phyloP scores from a whole-genome alignment of 2,329 filamentous ascomycete genomes.

The Penicillium palitans region DNA sequence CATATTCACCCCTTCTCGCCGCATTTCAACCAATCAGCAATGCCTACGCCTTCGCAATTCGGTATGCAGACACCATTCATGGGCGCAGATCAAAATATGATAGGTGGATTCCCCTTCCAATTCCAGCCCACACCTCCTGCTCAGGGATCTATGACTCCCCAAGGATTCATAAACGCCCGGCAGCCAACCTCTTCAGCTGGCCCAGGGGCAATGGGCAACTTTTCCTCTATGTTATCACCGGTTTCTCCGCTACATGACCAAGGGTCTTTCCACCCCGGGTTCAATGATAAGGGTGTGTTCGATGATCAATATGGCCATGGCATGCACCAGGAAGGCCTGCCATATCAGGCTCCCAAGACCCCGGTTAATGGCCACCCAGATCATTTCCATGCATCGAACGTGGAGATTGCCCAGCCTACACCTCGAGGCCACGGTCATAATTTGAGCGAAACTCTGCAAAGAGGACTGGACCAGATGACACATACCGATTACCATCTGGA shows the following conservation, averaged over 20 bases:
- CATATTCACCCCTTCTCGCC: conserved; percentile 64
- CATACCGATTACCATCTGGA: conserved; percentile 84
- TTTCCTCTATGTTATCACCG: conserved; percentile 59
- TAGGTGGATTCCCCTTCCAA: conserved; percentile 67
- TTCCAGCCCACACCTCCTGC: conserved; percentile 62
- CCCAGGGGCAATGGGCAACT: conserved; percentile 44
- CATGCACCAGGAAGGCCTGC: conserved; percentile 23
- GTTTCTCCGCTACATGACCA: conserved; percentile 62
- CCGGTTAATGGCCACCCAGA: conserved; percentile 36
- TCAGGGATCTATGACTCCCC: conserved; percentile 42
- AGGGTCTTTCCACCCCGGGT: conserved; percentile 38
- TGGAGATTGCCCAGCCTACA: conserved; percentile 61
- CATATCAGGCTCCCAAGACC: conserved; percentile 32
- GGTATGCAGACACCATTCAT: conserved; percentile 60
- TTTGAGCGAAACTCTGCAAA: conserved; percentile 74
- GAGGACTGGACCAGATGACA: conserved; percentile 65
- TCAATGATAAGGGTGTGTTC: conserved; percentile 32
- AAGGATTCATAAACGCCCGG: conserved; percentile 45
- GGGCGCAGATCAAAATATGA: conserved; percentile 57
- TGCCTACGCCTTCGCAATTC: conserved; percentile 66
- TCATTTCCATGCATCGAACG: conserved; percentile 44
- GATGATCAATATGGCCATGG: conserved; percentile 30
- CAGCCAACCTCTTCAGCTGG: conserved; percentile 60
- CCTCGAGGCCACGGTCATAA: conserved; percentile 68
- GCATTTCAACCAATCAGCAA: conserved; percentile 56